Evolutionary conservation across 805 yeast species (phyloP).

Genomic region (Saccharomycopsis fermentans): DNA sequence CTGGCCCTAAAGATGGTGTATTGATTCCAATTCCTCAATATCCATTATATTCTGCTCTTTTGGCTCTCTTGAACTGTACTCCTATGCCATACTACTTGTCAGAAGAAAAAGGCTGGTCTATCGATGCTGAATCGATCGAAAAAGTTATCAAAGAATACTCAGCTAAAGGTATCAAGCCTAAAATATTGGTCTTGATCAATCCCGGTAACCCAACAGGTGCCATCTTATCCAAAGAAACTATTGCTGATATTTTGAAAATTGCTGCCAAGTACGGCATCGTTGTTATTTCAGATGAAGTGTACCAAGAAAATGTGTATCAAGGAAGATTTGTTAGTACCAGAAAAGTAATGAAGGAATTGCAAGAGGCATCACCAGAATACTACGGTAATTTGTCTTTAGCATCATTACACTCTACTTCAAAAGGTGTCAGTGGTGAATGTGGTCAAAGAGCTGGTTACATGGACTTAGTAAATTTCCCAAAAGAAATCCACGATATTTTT

Average conservation of each 20-base stretch:
- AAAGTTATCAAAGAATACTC: conserved; percentile 25
- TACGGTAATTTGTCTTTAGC: conserved; percentile 77
- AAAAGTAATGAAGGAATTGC: conserved; percentile 60
- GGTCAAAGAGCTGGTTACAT: conserved; percentile 99
- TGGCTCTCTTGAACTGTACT: conserved; percentile 72
- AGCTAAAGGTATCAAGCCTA: conserved; percentile 48
- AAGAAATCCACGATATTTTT: conserved; percentile 58
- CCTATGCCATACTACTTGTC: conserved; percentile 82
- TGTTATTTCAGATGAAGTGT: conserved; percentile 94
- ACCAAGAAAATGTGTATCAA: conserved; percentile 82
- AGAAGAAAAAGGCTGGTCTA: conserved; percentile 77
- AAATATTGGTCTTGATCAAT: conserved; percentile 84
- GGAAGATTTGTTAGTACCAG: conserved; percentile 81
- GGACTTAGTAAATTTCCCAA: conserved; percentile 78
- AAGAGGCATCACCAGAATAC: conserved; percentile 35
- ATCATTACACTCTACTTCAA: conserved; percentile 93
- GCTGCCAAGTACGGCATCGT: conserved; percentile 83
- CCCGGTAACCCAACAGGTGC: conserved; percentile 99
- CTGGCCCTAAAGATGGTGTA: conserved; percentile 62
- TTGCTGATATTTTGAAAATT: conserved; percentile 59
- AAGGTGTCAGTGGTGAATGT: conserved; percentile 97
- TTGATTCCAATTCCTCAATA: conserved; percentile 97
- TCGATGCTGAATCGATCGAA: conserved; percentile 58
- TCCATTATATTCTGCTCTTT: conserved; percentile 92
- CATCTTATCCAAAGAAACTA: conserved; percentile 52